phyloP scores from a whole-genome alignment of 768 basidiomycete genomes.

The Gloeophyllum trabeum region DNA sequence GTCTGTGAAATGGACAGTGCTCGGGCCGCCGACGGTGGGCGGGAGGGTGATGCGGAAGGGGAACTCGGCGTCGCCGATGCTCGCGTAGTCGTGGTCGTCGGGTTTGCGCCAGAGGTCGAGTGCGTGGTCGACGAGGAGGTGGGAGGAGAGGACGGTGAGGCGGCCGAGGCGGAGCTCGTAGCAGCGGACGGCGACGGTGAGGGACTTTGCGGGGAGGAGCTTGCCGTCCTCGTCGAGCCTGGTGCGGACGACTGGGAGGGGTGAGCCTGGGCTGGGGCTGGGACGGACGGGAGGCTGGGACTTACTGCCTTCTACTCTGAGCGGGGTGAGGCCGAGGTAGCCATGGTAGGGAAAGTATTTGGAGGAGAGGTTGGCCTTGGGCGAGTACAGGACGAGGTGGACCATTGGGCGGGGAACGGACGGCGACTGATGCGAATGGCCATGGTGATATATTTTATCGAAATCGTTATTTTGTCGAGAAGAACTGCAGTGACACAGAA shows the following conservation, averaged over 20 bases:
- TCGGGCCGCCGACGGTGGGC: conserved; percentile 47
- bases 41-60: conserved; percentile 69
- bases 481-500: too few species aligned
- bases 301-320: conserved; percentile 69
- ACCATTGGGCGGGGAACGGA: too few species aligned
- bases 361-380: conserved; percentile 59
- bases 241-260: conserved; percentile 50
- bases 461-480: too few species aligned
- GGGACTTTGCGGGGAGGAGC: conserved; percentile 50
- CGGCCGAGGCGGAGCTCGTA: conserved; percentile 68
- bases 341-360: conserved; percentile 69
- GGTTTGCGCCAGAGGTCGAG: conserved; percentile 62
- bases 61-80: conserved; percentile 53
- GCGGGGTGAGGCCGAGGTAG: conserved; percentile 71
- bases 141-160: conserved; percentile 43
- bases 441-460: too few species aligned
- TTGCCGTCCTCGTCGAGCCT: conserved; percentile 61
- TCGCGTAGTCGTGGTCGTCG: conserved; percentile 40
- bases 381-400: conserved; percentile 52
- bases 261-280: conserved; percentile 2
- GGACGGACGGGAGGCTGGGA: conserved; percentile 7
- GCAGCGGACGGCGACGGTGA: conserved; percentile 71
- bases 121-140: conserved; percentile 57
- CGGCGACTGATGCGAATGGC: too few species aligned
- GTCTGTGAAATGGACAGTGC: conserved; percentile 62